phyloP scores from a whole-genome alignment of 176 grass and related monocot species.

The Raddia guianensis region DNA sequence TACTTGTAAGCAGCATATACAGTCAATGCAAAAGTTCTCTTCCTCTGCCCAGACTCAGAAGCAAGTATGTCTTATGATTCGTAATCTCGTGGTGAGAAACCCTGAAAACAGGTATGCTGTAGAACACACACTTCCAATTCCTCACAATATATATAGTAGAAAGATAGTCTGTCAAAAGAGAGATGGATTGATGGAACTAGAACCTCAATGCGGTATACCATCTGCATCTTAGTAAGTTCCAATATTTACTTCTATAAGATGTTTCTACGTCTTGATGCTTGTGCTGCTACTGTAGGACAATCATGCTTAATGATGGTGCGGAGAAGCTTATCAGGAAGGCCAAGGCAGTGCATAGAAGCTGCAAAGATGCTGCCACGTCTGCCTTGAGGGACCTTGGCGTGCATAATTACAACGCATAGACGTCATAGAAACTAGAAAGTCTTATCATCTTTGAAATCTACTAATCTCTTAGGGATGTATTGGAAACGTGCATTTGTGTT shows the following conservation, averaged over 20 bases:
- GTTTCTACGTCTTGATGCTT: neutral
- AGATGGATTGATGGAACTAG: neutral
- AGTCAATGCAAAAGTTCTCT: slow-evolving; percentile 76
- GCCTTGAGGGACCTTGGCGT: slow-evolving; percentile 88
- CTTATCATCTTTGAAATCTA: neutral
- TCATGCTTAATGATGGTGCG: slow-evolving; percentile 69
- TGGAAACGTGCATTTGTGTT: neutral
- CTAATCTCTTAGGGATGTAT: neutral
- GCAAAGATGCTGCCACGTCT: slow-evolving; percentile 84
- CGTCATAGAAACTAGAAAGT: neutral
- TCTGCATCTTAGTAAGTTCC: neutral
- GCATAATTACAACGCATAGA: slow-evolving; percentile 77
- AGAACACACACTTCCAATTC: neutral
- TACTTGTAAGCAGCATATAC: slow-evolving; percentile 60
- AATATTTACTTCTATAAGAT: neutral
- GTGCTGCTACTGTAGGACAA: slow-evolving; percentile 50
- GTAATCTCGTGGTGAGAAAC: slow-evolving; percentile 93
- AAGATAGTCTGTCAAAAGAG: neutral
- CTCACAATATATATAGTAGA: neutral
- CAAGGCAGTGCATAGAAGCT: slow-evolving; percentile 64
- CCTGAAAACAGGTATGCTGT: slow-evolving; percentile 75
- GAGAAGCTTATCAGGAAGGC: slow-evolving; percentile 89
- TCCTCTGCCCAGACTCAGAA: slow-evolving; percentile 71
- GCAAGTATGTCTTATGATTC: slow-evolving; percentile 95
- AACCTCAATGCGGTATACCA: neutral